These are phyloP conservation scores for Epichloe scottii DNA, from an alignment of 2,329 filamentous ascomycete species.

Conservation along the genomic window DNA sequence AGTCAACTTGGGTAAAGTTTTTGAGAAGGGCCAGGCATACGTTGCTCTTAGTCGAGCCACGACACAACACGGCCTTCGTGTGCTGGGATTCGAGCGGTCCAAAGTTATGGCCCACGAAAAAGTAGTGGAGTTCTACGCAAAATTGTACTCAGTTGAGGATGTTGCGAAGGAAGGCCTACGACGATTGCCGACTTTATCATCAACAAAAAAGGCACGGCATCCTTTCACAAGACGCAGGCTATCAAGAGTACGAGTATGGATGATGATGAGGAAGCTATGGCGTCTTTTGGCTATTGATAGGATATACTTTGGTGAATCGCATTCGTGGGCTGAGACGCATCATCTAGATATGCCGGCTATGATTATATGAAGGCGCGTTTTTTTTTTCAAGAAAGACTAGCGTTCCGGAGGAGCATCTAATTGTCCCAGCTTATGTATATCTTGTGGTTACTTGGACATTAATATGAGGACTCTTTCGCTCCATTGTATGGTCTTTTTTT, in stretches of 20 bases:
- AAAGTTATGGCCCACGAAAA: conserved; percentile 92
- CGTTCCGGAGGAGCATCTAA: background rate
- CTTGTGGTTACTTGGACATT: background rate
- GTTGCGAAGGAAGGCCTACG: conserved; percentile 28
- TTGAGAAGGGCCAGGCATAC: conserved; percentile 96
- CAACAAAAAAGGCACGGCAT: conserved; percentile 19
- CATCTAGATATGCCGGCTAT: background rate
- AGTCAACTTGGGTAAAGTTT: conserved; percentile 82
- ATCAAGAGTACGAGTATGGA: conserved; percentile 23
- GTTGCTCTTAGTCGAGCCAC: conserved; percentile 91
- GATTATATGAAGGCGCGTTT: background rate
- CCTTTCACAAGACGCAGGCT: conserved; percentile 8
- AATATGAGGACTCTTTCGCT: background rate
- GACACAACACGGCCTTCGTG: conserved; percentile 73
- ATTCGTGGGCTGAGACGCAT: background rate
- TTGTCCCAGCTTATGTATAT: background rate
- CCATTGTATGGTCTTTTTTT: no score
- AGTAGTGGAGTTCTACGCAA: conserved; percentile 75
- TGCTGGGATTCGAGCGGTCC: conserved; percentile 72
- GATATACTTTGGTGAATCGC: background rate
- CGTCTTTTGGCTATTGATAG: conserved; percentile 29
- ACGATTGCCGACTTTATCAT: conserved; percentile 28
- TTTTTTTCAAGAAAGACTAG: background rate
- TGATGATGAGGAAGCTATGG: conserved; percentile 38
- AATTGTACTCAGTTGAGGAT: conserved; percentile 55